Base-by-base conservation (phyloP, 139 green algal species). In the Limnomonas spitsbergensis region DNA sequence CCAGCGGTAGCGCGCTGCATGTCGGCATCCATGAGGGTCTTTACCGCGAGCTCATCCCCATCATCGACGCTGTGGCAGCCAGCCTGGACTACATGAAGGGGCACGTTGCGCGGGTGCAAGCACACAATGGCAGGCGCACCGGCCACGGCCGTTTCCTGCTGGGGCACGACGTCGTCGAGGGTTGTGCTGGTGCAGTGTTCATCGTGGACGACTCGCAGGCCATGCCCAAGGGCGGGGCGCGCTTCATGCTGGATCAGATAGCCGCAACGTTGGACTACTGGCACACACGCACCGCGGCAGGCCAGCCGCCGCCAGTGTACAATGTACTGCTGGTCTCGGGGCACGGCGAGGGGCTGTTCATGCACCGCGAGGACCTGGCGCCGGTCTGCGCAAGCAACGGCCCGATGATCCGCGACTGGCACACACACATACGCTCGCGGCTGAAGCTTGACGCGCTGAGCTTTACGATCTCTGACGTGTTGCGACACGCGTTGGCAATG, bases 121-220 rank as follows among this genome's bases (percentile, higher is more conserved):
- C 78, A 2, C 70, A 82, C 56, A 87, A 87, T 75, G 79, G 20
- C 14, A 61, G 14, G 47, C 47, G 47, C 20, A 61, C 47, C 14
- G 20, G 72, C 38, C 38, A 88, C 35, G 83, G 83, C 24, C 83
- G 83, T 53, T 88, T 88, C 79, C 71, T 88, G 40, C 42, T 88
- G 31, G 83, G 83, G 6, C 83, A 88, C 36, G 47, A 81, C 36
- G 36, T 69, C 9, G 83, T 84, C 7, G 79, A 88, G 38, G 69
- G 52, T 4, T 84, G 72, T 72, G 39, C 32, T 3, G 83, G 83
- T 3, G 83, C 78, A 20, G 73, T 88, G 35, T 88, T 88, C 56
- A 71, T 88, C 35, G 42, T 88, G 7, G 83, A 88, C 69, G 83
- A 77, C 4, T 85, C 79, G 2, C 31, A 38, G 26, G 83, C 83